Evolutionary conservation across 139 green algal genomes (phyloP).

Genomic region (Chlamydomonas sp.): DNA sequence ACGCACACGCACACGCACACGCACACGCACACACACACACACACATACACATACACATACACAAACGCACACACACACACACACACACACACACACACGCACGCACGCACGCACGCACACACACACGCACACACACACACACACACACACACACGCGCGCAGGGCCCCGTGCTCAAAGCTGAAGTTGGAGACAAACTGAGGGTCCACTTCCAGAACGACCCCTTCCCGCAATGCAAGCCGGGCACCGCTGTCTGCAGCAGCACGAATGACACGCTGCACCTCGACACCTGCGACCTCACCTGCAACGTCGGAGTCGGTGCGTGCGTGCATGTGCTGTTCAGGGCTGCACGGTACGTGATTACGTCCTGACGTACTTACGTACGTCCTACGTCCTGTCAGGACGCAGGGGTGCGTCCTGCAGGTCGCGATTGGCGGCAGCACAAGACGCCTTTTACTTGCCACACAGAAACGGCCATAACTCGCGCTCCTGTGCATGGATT

Average conservation of each 20-base stretch:
- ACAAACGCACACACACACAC: background rate
- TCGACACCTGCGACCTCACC: too few relatives aligned
- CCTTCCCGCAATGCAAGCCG: slow-evolving; percentile 1
- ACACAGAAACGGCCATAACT: too few relatives aligned
- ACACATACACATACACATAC: background rate
- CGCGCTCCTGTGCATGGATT: too few relatives aligned
- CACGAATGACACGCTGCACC: too few relatives aligned
- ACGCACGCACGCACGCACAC: background rate
- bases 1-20: background rate
- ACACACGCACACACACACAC: slow-evolving; percentile 1
- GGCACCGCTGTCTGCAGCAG: slow-evolving; percentile 2
- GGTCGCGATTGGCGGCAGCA: too few relatives aligned
- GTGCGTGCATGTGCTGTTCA: too few relatives aligned
- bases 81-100: background rate
- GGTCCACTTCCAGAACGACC: slow-evolving; percentile 37
- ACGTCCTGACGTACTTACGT: too few relatives aligned
- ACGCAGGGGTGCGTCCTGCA: too few relatives aligned
- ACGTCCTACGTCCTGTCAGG: too few relatives aligned
- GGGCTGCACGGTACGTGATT: too few relatives aligned
- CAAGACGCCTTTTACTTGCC: too few relatives aligned
- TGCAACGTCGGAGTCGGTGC: too few relatives aligned
- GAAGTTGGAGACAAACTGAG: slow-evolving; percentile 52
- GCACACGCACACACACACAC: background rate
- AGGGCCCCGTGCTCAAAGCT: slow-evolving; percentile 43
- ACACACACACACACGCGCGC: background rate